Evolutionary conservation across 768 basidiomycete species (phyloP), one percentile per base, ranked within the genome.

Genomic region (Russula lepida): DNA sequence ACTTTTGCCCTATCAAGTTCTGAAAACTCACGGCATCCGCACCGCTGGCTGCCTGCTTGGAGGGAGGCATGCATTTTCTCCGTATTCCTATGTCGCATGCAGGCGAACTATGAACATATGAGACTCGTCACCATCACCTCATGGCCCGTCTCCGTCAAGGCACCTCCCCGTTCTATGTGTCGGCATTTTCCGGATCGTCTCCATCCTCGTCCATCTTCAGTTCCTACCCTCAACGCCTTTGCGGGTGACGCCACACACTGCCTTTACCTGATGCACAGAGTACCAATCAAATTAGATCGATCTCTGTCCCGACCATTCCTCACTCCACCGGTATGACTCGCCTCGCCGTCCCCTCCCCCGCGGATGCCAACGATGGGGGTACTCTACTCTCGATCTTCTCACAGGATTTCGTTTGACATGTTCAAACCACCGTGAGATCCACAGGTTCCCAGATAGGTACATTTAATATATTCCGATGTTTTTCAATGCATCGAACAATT

Each of bases 41-140:
- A 89, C 92, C 49, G 88, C 91, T 48, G 88, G 87, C 15, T 90
- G 85, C 73, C 77, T 92, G 35, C 81, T 94, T 48, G 90, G 89
- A 55, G 91, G 89, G 47, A 88, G 94, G 88, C 84, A 92, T n/a
- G n/a, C 48, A 89, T 94, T 35, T 77, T 94, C 37, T 77, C 95
- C 37, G 88, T 86, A 86, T 68, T 82, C 92, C 23, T 94, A 93
- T 72, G 82, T 84, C 56, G 76, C 84, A 51, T 92, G 89, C 77
- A 81, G 82, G 67, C 83, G 81, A 61, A 88, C 88, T 4, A 46
- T 43, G 41, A n/a, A n/a, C 2, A 41, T 43, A 85, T 95, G 74
- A 80, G 78, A 48, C 78, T 86, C 67, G 85, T 89, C 59, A 89
- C 83, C 49, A 84, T 95, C 69, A 71, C 79, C 52, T 79, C 80